Conservation (phyloP, 2,329 filamentous ascomycete species). For the Thielaviopsis euricoi region DNA sequence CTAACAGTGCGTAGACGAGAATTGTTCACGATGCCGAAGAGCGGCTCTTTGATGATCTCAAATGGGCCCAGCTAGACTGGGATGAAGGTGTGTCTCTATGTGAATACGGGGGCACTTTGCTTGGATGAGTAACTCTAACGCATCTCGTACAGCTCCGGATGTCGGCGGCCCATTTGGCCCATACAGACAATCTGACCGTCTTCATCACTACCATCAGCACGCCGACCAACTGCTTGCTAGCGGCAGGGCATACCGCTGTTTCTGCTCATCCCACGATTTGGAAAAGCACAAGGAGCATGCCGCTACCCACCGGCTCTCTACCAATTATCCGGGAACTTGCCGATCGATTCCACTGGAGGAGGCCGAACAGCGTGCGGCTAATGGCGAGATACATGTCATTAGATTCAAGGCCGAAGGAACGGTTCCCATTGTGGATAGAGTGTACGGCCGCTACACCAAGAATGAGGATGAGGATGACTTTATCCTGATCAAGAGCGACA, state of each 20-base stretch:
- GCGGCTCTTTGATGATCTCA: constrained; percentile 59
- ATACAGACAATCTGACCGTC: constrained; percentile 59
- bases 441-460: constrained; percentile 55
- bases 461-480: constrained; percentile 54
- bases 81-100: constrained; percentile 52
- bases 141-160: constrained; percentile 48
- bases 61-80: constrained; percentile 83
- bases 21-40: constrained; percentile 66
- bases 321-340: constrained; percentile 49
- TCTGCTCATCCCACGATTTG: constrained; percentile 62
- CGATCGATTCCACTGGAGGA: constrained; percentile 47
- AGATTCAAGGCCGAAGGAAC: constrained; percentile 46
- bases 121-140: constrained; percentile 12
- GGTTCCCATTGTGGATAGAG: constrained; percentile 39
- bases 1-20: constrained; percentile 42
- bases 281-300: constrained; percentile 47
- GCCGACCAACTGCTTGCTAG: constrained; percentile 50
- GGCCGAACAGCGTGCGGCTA: constrained; percentile 51
- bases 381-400: constrained; percentile 58
- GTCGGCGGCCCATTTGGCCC: constrained; percentile 69
- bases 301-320: constrained; percentile 31
- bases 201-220: constrained; percentile 54
- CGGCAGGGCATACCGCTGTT: constrained; percentile 79
- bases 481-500: constrained; percentile 80
- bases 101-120: neutral